Evolutionary conservation across 2,329 filamentous ascomycete species (phyloP).

Genomic region (Ophiosphaerella narmari): DNA sequence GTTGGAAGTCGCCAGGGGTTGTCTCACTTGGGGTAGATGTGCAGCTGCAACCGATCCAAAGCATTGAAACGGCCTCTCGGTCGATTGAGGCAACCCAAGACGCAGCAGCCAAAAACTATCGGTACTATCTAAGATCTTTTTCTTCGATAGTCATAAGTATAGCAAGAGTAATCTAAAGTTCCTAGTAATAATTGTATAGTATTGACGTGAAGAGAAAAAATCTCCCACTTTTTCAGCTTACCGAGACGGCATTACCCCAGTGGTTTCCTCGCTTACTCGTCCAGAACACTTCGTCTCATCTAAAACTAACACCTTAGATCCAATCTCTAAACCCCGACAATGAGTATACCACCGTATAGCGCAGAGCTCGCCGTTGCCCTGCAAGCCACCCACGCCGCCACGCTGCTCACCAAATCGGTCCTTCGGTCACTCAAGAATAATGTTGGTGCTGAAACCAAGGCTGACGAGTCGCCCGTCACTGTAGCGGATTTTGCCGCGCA

Average conservation of each 20-base stretch:
- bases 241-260: slow-evolving; percentile 1
- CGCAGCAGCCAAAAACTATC: too few species aligned
- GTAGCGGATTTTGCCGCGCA: slow-evolving; percentile 68
- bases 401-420: slow-evolving; percentile 62
- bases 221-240: too few species aligned
- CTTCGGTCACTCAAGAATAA: slow-evolving; percentile 54
- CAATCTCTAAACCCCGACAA: slow-evolving; percentile 11
- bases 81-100: too few species aligned
- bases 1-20: too few species aligned
- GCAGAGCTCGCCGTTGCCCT: slow-evolving; percentile 40
- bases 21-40: not conserved
- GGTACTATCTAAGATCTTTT: too few species aligned
- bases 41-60: not conserved
- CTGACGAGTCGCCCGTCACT: slow-evolving; percentile 64
- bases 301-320: slow-evolving; percentile 16
- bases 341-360: slow-evolving; percentile 19
- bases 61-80: not conserved
- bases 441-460: slow-evolving; percentile 58
- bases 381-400: slow-evolving; percentile 59
- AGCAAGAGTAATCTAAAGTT: too few species aligned
- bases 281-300: slow-evolving; percentile 12
- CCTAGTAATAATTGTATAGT: too few species aligned
- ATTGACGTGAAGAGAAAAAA: too few species aligned
- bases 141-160: too few species aligned
- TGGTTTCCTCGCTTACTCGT: slow-evolving; percentile 18